Percentiles rank a stretch among this genome's conserved stretches.
phyloP scores from a whole-genome alignment of 306 rosid species.

The Betula pendula region DNA sequence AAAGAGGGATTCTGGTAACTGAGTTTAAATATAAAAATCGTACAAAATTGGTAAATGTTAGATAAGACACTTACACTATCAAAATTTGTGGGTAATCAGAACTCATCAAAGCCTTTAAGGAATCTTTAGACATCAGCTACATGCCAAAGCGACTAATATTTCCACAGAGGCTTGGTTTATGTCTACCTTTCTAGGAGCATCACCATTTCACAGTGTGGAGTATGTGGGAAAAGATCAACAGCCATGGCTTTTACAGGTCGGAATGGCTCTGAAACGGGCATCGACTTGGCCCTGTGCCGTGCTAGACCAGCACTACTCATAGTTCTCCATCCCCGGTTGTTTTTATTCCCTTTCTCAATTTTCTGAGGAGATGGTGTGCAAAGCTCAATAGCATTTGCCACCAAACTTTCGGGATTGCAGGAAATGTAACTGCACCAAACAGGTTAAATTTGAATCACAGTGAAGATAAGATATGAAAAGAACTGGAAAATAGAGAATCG shows the following conservation, averaged over 20 bases:
- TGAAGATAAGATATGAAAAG: not conserved
- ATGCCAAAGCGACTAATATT: not conserved
- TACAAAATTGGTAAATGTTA: not conserved
- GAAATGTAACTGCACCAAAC: conserved; percentile 84
- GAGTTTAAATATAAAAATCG: not conserved
- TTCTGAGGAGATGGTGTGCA: conserved; percentile 80
- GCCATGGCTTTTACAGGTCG: conserved; percentile 88
- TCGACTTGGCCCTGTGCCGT: conserved; percentile 82
- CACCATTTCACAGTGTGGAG: conserved; percentile 85
- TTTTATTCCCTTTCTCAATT: conserved; percentile 68
- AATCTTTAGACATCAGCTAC: not conserved
- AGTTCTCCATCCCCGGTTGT: conserved; percentile 91
- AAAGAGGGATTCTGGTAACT: not conserved
- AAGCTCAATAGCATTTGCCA: conserved; percentile 94
- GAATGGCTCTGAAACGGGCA: conserved; percentile 91
- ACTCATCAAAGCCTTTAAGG: conserved; percentile 1
- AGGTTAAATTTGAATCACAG: conserved; percentile 26
- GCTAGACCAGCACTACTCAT: conserved; percentile 89
- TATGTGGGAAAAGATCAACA: conserved; percentile 94
- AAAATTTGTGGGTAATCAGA: conserved; percentile 5
- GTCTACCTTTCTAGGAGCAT: conserved; percentile 89
- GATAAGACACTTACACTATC: not conserved
- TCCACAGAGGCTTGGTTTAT: conserved; percentile 5
- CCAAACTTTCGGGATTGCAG: conserved; percentile 91
- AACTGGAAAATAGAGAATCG: conserved; percentile 3